Base-by-base conservation (phyloP, 352 stramenopile genomes). In the Phytophthora ohioensis region DNA sequence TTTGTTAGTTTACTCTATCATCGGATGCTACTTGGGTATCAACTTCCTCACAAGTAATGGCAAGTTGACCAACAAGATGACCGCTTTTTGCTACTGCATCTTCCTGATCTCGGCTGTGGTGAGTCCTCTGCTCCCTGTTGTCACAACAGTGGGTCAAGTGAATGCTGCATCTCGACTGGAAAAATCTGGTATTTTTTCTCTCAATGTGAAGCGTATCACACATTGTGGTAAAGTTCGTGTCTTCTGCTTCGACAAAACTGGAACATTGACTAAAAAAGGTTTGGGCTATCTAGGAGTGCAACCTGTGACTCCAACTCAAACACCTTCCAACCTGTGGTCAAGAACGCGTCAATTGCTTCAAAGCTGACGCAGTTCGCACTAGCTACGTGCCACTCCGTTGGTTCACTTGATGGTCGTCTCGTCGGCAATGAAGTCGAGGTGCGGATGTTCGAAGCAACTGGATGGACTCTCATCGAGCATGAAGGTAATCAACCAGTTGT, bases 201-300 rank as follows among this genome's bases (percentile, higher is more conserved):
- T 90, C 4, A 85, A 96, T 64, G 74, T 82, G 0, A 75, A 88
- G 63, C 83, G 81, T 2, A 93, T 96, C 64, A 75, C 91, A 1
- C 67, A 95, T 8, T 84, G 85, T 41, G 90, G 88, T 21, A 97
- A 96, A 73, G 84, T 96, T 8, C 84, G 78, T 17, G 76, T 89
- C 7, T 88, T 87, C 36, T 92, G 85, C 65, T 96, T 97, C 70
- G 90, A 97, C 69, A 97, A 97, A 55, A 97, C 90, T 0, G 90
- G 90, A 8, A 97, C 87, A 5, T 74, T 97, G 5, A 97, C 90
- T 7, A 89, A 95, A 45, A 76, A 95, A 67, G 90, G 90, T 1
- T 58, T 97, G 7, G 80, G 92, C 41, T 96, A 92, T 36, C 79
- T 64, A 59, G 83, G 71, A 0, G 56, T 76, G 2, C 68, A 77